Percentiles rank a stretch among this genome's conserved stretches.
phyloP scores from a whole-genome alignment of 768 basidiomycete species.

The Tylopilus felleus region DNA sequence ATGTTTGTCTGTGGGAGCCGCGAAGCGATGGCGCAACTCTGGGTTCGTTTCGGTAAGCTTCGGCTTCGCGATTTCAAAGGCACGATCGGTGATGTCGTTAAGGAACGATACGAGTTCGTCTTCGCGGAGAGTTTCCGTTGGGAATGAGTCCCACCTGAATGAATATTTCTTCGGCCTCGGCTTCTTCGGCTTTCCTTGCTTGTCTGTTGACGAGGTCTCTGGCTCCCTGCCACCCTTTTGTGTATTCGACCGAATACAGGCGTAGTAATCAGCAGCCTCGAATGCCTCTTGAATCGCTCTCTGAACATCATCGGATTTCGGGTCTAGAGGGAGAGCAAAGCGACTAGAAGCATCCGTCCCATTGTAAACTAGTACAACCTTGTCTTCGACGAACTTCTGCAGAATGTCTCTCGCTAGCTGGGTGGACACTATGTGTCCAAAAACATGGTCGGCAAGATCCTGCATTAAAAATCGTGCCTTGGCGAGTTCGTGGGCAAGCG shows the following conservation, averaged over 20 bases:
- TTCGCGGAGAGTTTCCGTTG: neutral
- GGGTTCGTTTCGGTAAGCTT: neutral
- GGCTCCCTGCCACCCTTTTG: neutral
- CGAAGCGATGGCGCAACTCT: slow-evolving; percentile 10
- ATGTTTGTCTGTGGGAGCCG: neutral
- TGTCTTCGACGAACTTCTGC: neutral
- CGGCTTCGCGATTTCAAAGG: slow-evolving; percentile 1
- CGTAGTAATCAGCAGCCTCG: neutral
- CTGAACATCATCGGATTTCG: neutral
- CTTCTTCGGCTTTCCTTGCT: too few species aligned
- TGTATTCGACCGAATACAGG: neutral
- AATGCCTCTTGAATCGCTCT: slow-evolving; percentile 4
- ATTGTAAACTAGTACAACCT: slow-evolving; percentile 2
- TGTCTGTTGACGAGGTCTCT: neutral
- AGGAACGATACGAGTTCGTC: slow-evolving; percentile 7
- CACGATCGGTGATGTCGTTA: slow-evolving; percentile 7
- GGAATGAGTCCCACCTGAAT: slow-evolving; percentile 5
- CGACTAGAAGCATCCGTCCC: neutral
- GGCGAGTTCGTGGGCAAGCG: slow-evolving; percentile 6
- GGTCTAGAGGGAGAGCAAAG: neutral
- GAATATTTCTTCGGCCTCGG: neutral
- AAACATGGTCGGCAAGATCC: slow-evolving; percentile 14
- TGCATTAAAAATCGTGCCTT: slow-evolving; percentile 4
- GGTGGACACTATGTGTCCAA: neutral
- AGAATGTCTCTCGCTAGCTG: neutral